phyloP scores from a whole-genome alignment of 768 basidiomycete genomes.

The Suillus subalutaceus region DNA sequence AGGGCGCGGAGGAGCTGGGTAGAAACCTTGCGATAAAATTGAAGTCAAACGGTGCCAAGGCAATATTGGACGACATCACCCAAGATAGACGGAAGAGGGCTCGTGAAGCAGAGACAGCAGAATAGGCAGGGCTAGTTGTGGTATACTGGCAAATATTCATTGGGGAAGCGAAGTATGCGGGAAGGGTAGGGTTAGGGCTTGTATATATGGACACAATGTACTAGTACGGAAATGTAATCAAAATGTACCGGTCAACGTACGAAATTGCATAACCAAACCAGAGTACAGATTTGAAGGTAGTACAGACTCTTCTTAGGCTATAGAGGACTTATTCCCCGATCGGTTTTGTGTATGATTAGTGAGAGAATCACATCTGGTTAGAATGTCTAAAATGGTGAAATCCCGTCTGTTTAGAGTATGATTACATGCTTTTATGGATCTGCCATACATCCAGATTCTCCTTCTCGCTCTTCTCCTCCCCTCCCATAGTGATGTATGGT shows the following conservation, averaged over 20 bases:
- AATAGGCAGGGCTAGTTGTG: constrained; percentile 15
- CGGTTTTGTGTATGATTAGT: too few species aligned
- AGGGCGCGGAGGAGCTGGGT: constrained; percentile 74
- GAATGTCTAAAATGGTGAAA: too few species aligned
- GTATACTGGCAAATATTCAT: neutral
- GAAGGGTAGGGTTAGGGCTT: neutral
- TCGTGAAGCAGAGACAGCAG: constrained; percentile 35
- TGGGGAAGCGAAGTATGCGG: neutral
- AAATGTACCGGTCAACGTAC: neutral
- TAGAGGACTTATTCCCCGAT: too few species aligned
- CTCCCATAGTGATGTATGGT: too few species aligned
- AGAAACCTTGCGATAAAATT: constrained; percentile 63
- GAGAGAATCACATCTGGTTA: too few species aligned
- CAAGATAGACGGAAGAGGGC: constrained; percentile 57
- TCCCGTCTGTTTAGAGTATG: too few species aligned
- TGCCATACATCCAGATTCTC: too few species aligned
- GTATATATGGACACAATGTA: neutral
- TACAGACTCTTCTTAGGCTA: too few species aligned
- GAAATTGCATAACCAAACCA: neutral
- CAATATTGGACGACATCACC: constrained; percentile 85
- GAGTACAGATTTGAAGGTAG: too few species aligned
- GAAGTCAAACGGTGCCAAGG: constrained; percentile 70
- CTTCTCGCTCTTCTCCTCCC: too few species aligned
- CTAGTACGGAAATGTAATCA: neutral
- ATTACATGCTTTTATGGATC: too few species aligned